Evolutionary conservation across 2,329 filamentous ascomycete species (phyloP).

Genomic region (Calonectria pteridis): DNA sequence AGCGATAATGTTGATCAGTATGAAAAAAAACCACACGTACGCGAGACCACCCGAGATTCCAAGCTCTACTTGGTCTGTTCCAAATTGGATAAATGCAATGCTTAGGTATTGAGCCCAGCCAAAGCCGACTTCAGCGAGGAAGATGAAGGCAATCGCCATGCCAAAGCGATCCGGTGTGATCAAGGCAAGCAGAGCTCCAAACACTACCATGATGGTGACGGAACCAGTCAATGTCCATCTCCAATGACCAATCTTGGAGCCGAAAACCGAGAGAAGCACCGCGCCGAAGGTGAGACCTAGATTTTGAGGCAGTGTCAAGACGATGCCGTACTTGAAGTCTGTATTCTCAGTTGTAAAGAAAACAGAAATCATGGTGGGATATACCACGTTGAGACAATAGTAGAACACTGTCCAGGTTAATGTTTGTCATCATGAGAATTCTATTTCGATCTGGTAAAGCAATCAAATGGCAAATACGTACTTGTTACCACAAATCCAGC

Average conservation of each 20-base stretch:
- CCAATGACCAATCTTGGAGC: constrained; percentile 58
- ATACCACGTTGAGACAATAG: constrained; percentile 60
- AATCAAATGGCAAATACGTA: neutral
- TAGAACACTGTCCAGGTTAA: constrained; percentile 55
- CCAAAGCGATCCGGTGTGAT: constrained; percentile 58
- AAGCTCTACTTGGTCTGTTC: constrained; percentile 61
- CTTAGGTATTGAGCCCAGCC: constrained; percentile 61
- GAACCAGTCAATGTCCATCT: constrained; percentile 59
- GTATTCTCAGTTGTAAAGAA: constrained; percentile 29
- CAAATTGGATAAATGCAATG: constrained; percentile 63
- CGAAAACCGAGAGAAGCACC: constrained; percentile 54
- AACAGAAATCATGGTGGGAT: constrained; percentile 58
- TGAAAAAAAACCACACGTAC: constrained; percentile 25
- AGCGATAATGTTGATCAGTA: constrained; percentile 45
- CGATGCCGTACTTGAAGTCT: constrained; percentile 27
- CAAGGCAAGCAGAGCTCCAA: constrained; percentile 58
- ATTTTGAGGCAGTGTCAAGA: constrained; percentile 57
- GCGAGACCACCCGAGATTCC: constrained; percentile 44
- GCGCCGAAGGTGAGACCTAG: constrained; percentile 59
- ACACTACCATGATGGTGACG: constrained; percentile 60
- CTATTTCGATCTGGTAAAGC: neutral
- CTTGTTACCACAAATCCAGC: constrained; percentile 60
- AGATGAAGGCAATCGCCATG: constrained; percentile 61
- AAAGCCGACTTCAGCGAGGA: constrained; percentile 58
- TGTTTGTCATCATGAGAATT: too few relatives aligned